Evolutionary conservation across 306 rosid genomes (phyloP).

Genomic region (Canavalia gladiata): DNA sequence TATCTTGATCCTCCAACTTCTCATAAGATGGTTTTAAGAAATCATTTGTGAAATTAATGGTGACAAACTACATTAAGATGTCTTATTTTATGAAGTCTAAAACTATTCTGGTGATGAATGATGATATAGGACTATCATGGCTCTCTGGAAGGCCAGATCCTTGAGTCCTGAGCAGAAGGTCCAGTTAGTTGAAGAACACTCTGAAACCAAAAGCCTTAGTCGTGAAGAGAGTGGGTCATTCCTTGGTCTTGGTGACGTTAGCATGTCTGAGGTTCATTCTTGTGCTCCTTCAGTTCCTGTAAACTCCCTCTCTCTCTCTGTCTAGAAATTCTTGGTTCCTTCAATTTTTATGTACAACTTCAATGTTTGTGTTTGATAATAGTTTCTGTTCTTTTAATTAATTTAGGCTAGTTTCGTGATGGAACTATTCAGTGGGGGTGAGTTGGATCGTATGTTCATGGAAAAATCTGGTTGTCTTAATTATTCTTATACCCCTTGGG

Average conservation of each 20-base stretch:
- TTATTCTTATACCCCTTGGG: constrained; percentile 93
- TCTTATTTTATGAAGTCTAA: constrained; percentile 29
- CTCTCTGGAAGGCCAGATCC: constrained; percentile 93
- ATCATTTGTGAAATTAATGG: constrained; percentile 20
- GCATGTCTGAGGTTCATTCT: constrained; percentile 81
- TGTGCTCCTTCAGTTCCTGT: constrained; percentile 72
- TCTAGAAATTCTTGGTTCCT: constrained; percentile 31
- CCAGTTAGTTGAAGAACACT: constrained; percentile 82
- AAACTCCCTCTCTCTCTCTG: constrained; percentile 48
- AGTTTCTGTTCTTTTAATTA: constrained; percentile 46
- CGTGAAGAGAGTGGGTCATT: constrained; percentile 82
- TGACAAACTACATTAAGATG: constrained; percentile 1
- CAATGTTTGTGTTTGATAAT: constrained; percentile 29
- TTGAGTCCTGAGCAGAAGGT: constrained; percentile 95
- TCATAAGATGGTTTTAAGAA: constrained; percentile 32
- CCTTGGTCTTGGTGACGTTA: constrained; percentile 77
- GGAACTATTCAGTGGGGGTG: constrained; percentile 86
- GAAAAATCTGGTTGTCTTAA: constrained; percentile 80
- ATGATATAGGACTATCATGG: constrained; percentile 87
- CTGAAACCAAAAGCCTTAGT: constrained; percentile 67
- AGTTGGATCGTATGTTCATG: constrained; percentile 79
- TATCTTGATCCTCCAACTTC: constrained; percentile 26
- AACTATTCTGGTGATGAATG: constrained; percentile 46
- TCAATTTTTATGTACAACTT: background rate
- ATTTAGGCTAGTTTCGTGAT: constrained; percentile 71